phyloP scores from a whole-genome alignment of 139 green algal genomes.

The Volvox reticuliferus region DNA sequence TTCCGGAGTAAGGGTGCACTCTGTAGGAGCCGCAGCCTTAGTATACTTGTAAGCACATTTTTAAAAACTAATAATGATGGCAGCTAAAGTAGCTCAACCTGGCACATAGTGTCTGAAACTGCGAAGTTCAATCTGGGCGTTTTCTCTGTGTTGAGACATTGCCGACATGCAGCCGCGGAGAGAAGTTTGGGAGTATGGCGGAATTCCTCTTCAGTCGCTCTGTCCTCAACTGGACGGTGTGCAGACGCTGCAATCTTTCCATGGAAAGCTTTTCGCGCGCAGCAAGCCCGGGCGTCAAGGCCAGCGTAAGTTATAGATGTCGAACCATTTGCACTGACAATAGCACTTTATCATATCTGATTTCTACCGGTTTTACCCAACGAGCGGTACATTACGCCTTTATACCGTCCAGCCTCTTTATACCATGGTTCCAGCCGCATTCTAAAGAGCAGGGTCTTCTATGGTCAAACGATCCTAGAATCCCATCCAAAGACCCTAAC shows the following conservation, averaged over 20 bases:
- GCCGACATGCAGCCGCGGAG: slow-evolving; percentile 41
- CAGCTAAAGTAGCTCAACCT: neutral
- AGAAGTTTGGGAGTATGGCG: slow-evolving; percentile 65
- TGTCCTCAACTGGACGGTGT: slow-evolving; percentile 61
- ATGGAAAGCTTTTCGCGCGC: slow-evolving; percentile 49
- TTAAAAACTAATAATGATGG: neutral
- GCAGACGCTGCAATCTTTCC: slow-evolving; percentile 45
- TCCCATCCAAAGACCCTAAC: no score
- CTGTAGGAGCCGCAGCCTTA: no score
- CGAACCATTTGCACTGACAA: no score
- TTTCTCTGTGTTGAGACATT: neutral
- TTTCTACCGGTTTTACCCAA: no score
- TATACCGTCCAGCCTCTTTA: no score
- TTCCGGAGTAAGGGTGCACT: no score
- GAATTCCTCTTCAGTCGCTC: slow-evolving; percentile 54
- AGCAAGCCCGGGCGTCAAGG: slow-evolving; percentile 41
- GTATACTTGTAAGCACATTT: neutral
- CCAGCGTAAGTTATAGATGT: slow-evolving; percentile 52
- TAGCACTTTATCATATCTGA: no score
- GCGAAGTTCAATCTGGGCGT: slow-evolving; percentile 1
- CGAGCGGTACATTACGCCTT: no score
- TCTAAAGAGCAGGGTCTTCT: no score
- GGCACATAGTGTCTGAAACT: neutral
- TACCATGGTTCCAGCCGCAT: no score
- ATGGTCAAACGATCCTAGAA: no score